Evolutionary conservation across 1,284 basidiomycete genomes (phyloP).

Genomic region (Clitocybe nebularis): DNA sequence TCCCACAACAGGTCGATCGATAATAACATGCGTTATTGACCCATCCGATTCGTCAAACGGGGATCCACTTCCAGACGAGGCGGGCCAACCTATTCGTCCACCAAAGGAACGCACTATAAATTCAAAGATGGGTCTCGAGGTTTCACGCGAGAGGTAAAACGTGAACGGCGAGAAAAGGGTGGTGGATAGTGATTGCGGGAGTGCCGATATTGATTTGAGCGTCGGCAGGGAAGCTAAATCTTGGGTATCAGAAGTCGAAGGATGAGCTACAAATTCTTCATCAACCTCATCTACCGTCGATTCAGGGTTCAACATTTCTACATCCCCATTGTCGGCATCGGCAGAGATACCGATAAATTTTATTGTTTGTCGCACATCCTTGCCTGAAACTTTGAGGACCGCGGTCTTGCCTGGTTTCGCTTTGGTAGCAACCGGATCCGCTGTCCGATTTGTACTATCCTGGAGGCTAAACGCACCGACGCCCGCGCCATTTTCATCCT

Average conservation of each 20-base stretch:
- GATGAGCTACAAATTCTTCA: constrained; percentile 68
- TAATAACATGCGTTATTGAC: constrained; percentile 93
- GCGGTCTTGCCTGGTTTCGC: constrained; percentile 46
- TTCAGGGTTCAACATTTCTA: constrained; percentile 35
- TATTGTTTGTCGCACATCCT: constrained; percentile 72
- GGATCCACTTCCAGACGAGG: constrained; percentile 81
- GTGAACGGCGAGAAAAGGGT: constrained; percentile 84
- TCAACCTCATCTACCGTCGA: constrained; percentile 40
- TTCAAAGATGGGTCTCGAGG: constrained; percentile 90
- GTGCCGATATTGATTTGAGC: constrained; percentile 66
- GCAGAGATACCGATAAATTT: constrained; percentile 49
- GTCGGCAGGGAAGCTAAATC: constrained; percentile 66
- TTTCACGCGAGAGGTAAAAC: constrained; percentile 95
- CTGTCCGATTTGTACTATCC: constrained; percentile 35
- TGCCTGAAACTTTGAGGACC: constrained; percentile 59
- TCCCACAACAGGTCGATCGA: constrained; percentile 78
- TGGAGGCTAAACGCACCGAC: constrained; percentile 89
- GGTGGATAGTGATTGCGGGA: constrained; percentile 49
- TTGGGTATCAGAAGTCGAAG: constrained; percentile 58
- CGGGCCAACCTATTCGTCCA: constrained; percentile 86
- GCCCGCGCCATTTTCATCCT: constrained; percentile 87
- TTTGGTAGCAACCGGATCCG: constrained; percentile 28
- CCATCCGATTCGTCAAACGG: constrained; percentile 72
- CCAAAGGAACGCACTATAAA: constrained; percentile 93
- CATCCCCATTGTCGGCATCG: constrained; percentile 31